Conservation (phyloP, 805 yeast genomes). For the Wilhelminamyces savonicus region DNA sequence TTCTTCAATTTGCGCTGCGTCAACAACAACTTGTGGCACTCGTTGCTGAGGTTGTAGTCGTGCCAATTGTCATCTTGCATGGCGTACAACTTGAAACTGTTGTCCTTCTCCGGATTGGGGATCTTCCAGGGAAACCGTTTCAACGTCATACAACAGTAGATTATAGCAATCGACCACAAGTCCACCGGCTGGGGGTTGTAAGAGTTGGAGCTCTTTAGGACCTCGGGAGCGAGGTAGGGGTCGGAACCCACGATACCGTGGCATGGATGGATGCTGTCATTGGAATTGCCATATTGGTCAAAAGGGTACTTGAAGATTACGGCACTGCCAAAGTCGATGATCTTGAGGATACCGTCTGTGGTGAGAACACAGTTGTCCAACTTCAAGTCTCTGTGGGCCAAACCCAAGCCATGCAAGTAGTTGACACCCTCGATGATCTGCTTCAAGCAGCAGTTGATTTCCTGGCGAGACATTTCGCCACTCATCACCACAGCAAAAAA, state of each 20-base stretch:
- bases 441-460: conserved; percentile 74
- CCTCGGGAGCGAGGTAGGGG: conserved; percentile 85
- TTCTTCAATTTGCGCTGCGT: conserved; percentile 53
- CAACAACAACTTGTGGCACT: conserved; percentile 60
- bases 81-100: conserved; percentile 61
- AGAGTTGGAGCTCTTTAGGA: conserved; percentile 41
- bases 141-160: conserved; percentile 81
- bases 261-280: conserved; percentile 17
- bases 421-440: conserved; percentile 69
- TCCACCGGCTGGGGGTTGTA: conserved; percentile 79
- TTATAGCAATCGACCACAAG: conserved; percentile 80
- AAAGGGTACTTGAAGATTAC: conserved; percentile 75
- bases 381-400: conserved; percentile 79
- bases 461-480: conserved; percentile 74
- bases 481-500: conserved; percentile 86
- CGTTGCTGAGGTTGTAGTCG: conserved; percentile 67
- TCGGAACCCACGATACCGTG: conserved; percentile 83
- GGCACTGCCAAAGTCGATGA: conserved; percentile 82
- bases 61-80: conserved; percentile 69
- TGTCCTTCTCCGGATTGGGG: conserved; percentile 55
- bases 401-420: conserved; percentile 70
- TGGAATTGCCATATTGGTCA: conserved; percentile 49
- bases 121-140: conserved; percentile 87
- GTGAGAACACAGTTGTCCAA: conserved; percentile 80
- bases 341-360: conserved; percentile 62